Percentiles rank a stretch among this genome's conserved stretches.
Evolutionary conservation across 225 moss, liverwort and hornwort genomes (phyloP).

Genomic region (Antitrichia curtipendula): DNA sequence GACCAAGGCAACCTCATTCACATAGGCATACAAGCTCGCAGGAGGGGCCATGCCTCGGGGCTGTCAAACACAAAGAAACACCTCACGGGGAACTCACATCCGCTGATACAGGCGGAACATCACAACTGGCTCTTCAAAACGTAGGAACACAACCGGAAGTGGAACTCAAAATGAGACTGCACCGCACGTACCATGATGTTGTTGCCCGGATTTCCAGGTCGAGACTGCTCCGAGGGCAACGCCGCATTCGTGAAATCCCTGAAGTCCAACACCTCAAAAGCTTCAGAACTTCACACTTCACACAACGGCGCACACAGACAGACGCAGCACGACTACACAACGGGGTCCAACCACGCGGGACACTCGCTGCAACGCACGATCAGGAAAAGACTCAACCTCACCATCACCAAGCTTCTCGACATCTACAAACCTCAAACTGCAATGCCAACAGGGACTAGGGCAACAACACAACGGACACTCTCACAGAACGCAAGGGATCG

Average conservation of each 20-base stretch:
- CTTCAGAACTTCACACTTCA: not conserved
- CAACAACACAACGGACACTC: not conserved
- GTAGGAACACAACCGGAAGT: not conserved
- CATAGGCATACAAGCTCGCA: not conserved
- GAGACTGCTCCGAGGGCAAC: slow-evolving; percentile 81
- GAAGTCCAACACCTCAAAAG: not conserved
- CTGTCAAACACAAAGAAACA: not conserved
- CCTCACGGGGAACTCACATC: not conserved
- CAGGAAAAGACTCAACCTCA: not conserved
- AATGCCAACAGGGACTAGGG: not conserved
- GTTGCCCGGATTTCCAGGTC: slow-evolving; percentile 59
- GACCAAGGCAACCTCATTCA: not conserved
- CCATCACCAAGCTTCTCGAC: not conserved
- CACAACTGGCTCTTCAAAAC: not conserved
- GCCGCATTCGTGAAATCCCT: slow-evolving; percentile 95
- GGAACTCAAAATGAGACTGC: not conserved
- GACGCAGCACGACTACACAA: not conserved
- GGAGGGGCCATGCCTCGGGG: not conserved
- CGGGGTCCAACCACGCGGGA: not conserved
- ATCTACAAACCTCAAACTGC: not conserved
- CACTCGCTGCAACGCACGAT: not conserved
- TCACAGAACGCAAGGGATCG: not conserved
- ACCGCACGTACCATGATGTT: slow-evolving; percentile 64
- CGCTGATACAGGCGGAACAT: not conserved
- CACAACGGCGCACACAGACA: not conserved